Base-by-base conservation (phyloP, 192 early-diverging fungal genomes). In the Coemansia sp. region DNA sequence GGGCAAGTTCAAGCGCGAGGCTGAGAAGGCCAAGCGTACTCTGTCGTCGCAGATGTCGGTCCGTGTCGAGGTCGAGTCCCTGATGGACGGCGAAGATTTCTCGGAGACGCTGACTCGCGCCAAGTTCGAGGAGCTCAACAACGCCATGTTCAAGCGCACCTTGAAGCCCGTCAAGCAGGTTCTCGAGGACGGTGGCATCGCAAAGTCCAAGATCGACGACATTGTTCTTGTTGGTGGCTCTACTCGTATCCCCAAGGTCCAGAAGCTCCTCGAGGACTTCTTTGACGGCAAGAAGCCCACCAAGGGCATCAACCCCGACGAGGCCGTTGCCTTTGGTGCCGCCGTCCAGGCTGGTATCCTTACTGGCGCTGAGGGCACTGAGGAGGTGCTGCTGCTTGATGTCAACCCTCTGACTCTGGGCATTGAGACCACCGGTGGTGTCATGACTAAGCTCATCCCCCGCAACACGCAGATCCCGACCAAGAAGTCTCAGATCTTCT, bases 11-110 rank as follows among this genome's bases (percentile, higher is more conserved):
- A 98, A 98, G 92, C 94, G 95, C 89, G 96, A 97, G 91, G 88
- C 92, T 74, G 97, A 99, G 79, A 99, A 99, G 87, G 97, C 96
- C 73, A 99, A 99, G 91, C 96, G 96, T 73, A 96, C 97, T 83
- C 87, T 99, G 47, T 99, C 97, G 43, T 92, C 93, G 82, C 95
- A 95, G 85, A 87, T 98, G 73, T 94, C 95, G 57, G 80, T 94
- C 20, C 92, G 93, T 85, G 97, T 95, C 60, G 96, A 99, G 60
- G 97, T 99, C 85, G 95, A 95, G 85, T 87, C 97, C 44, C 96
- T 95, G 22, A 97, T 91, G 83, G 97, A 97, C 78, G 97, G 95
- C 0, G 83, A 76, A 58, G 85, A 85, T 64, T 82, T 82, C 24
- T 84, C 89, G 55, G 92, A 96, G 71, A 98, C 95, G 84, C 71